Evolutionary conservation across 345 rosid species (phyloP).

Genomic region (Rhodamnia argentea): DNA sequence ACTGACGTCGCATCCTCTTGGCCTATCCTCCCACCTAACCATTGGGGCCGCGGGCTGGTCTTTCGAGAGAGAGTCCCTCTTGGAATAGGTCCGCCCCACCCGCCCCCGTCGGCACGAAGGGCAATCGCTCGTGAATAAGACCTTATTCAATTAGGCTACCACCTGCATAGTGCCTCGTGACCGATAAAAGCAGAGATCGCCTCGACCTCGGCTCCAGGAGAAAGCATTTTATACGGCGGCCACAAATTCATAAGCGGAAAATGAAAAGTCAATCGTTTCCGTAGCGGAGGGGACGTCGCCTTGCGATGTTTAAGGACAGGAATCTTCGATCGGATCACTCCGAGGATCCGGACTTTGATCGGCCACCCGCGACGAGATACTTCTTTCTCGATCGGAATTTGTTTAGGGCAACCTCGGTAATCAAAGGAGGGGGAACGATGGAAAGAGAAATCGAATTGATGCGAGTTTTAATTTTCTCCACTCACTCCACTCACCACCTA

Average conservation of each 20-base stretch:
- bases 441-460: too few relatives aligned
- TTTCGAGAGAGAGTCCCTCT: neutral
- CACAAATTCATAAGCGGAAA: neutral
- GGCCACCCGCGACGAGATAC: neutral
- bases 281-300: rapidly evolving
- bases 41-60: neutral
- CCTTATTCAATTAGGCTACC: neutral
- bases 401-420: too few relatives aligned
- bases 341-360: neutral
- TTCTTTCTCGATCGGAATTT: neutral
- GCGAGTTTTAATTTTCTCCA: too few relatives aligned
- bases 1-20: neutral
- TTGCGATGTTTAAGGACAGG: neutral
- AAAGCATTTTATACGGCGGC: too few relatives aligned
- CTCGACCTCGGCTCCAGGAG: too few relatives aligned
- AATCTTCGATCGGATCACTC: neutral
- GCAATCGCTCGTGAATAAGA: neutral
- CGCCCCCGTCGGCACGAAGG: neutral
- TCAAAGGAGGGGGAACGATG: too few relatives aligned
- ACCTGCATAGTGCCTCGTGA: neutral
- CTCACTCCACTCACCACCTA: neutral
- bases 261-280: neutral
- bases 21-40: neutral
- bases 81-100: neutral
- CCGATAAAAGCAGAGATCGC: too few relatives aligned